Conservation (phyloP, 257 asterid species). For the Nicotiana sylvestris region DNA sequence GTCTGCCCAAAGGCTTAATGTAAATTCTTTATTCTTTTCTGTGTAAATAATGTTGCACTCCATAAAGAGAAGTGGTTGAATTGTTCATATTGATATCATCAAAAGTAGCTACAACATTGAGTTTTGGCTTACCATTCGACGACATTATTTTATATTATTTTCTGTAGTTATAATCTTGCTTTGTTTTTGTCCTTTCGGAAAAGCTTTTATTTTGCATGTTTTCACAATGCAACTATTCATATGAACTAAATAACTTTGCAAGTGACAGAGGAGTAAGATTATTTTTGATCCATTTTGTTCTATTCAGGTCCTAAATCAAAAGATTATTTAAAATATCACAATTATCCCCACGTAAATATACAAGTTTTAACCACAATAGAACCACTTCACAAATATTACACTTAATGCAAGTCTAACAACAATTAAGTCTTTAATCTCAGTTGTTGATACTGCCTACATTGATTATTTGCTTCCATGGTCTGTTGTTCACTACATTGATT, state of each 20-base stretch:
- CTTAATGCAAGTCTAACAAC: background rate
- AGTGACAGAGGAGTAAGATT: background rate
- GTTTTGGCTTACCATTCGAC: background rate
- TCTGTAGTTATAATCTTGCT: background rate
- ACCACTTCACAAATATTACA: background rate
- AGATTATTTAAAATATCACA: background rate
- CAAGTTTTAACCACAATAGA: background rate
- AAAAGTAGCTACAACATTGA: background rate
- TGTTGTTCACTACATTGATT: no score
- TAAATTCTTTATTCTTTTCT: background rate
- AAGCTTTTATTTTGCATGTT: background rate
- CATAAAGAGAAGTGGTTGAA: background rate
- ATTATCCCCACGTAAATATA: background rate
- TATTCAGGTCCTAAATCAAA: background rate
- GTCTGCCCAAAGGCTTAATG: background rate
- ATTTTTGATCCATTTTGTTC: background rate
- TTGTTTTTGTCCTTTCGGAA: background rate
- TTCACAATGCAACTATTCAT: background rate
- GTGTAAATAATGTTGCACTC: slow-evolving; percentile 1
- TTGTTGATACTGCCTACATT: background rate
- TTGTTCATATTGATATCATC: background rate
- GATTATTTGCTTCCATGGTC: no score
- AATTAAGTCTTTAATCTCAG: no score
- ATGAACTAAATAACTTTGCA: background rate
- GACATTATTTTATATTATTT: background rate